Conservation (phyloP, 2,329 filamentous ascomycete species). For the Bipolaris bicolor region DNA sequence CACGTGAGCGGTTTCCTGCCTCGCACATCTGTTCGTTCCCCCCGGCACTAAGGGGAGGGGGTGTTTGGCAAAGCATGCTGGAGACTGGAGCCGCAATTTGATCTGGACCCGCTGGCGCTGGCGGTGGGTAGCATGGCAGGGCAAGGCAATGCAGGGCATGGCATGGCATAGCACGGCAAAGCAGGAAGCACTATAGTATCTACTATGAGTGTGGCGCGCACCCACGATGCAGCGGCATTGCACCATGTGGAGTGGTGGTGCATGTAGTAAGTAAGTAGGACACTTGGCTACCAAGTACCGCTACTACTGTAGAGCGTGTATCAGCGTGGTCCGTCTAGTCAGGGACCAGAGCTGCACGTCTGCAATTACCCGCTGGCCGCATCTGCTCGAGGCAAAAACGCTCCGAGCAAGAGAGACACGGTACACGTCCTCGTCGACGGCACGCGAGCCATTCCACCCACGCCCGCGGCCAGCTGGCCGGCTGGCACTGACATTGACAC, state of each 20-base stretch:
- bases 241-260: too few relatives aligned
- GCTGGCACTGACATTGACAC: too few relatives aligned
- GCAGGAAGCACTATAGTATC: not conserved
- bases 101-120: slow-evolving; percentile 22
- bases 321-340: slow-evolving; percentile 23
- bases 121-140: not conserved
- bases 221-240: not conserved
- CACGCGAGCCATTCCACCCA: slow-evolving; percentile 10
- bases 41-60: slow-evolving; percentile 14
- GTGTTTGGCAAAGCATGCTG: slow-evolving; percentile 11
- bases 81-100: slow-evolving; percentile 22
- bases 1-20: slow-evolving; percentile 13
- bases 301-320: not conserved
- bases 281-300: too few relatives aligned
- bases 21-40: not conserved
- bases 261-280: too few relatives aligned
- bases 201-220: not conserved
- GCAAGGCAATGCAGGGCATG: not conserved
- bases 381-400: slow-evolving; percentile 3
- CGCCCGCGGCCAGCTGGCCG: slow-evolving; percentile 1
- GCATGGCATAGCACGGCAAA: not conserved
- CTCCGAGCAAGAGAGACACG: not conserved
- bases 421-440: too few relatives aligned
- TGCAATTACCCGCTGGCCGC: slow-evolving; percentile 21
- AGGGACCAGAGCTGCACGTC: slow-evolving; percentile 23